These are phyloP conservation scores for Saccharomycopsis sp. DNA, from an alignment of 805 yeast species.

Conservation along the genomic window DNA sequence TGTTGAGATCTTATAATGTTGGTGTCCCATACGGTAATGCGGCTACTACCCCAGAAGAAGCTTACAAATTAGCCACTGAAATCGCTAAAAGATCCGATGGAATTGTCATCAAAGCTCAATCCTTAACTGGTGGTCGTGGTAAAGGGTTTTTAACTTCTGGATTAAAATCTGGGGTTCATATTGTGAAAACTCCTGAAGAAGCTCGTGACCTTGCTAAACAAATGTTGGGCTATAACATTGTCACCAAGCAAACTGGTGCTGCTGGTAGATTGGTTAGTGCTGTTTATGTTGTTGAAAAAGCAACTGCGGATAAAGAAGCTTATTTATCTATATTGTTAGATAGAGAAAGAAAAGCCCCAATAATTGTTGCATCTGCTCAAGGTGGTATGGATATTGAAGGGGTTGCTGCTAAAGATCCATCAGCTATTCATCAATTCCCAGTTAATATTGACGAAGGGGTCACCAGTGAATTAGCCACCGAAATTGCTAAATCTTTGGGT, in stretches of 20 bases:
- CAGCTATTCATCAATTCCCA: conserved; percentile 82
- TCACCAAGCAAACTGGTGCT: conserved; percentile 97
- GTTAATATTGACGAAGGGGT: conserved; percentile 75
- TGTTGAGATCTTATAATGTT: conserved; percentile 75
- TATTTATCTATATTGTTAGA: conserved; percentile 93
- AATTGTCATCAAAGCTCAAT: conserved; percentile 96
- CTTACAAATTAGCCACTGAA: conserved; percentile 71
- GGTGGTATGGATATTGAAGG: conserved; percentile 99
- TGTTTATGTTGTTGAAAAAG: conserved; percentile 92
- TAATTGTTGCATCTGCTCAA: conserved; percentile 92
- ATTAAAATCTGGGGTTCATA: conserved; percentile 91
- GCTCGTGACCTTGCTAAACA: conserved; percentile 79
- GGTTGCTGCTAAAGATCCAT: conserved; percentile 87
- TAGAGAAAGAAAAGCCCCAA: conserved; percentile 82
- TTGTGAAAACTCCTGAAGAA: conserved; percentile 78
- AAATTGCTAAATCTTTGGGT: conserved; percentile 75
- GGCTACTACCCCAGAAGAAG: conserved; percentile 85
- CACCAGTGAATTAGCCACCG: conserved; percentile 64
- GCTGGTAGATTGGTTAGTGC: conserved; percentile 97
- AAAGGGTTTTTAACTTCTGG: conserved; percentile 97
- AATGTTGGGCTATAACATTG: conserved; percentile 87
- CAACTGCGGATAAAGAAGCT: conserved; percentile 90
- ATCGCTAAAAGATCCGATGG: conserved; percentile 58
- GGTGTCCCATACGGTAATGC: conserved; percentile 90
- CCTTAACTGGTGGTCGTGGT: conserved; percentile 99